phyloP scores from a whole-genome alignment of 805 yeast genomes.

The Zygosaccharomyces siamensis region DNA sequence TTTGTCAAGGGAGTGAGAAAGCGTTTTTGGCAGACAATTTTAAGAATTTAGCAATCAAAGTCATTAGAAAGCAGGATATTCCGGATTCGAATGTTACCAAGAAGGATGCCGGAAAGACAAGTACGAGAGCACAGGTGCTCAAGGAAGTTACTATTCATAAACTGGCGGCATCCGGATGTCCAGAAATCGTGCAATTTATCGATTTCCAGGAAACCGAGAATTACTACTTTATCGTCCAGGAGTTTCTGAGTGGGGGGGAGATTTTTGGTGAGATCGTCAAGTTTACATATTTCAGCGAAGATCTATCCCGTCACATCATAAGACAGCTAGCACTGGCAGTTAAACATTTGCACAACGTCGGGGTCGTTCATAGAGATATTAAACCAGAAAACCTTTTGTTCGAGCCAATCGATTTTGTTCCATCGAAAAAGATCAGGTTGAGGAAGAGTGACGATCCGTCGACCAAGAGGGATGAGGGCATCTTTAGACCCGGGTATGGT shows the following conservation, averaged over 20 bases:
- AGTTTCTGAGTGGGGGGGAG: constrained; percentile 74
- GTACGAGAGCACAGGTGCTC: constrained; percentile 52
- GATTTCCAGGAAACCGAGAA: constrained; percentile 60
- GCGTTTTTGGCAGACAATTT: constrained; percentile 14
- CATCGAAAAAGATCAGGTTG: constrained; percentile 37
- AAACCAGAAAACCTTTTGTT: constrained; percentile 75
- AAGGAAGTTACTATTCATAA: constrained; percentile 76
- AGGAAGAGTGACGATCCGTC: constrained; percentile 65
- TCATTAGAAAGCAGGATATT: constrained; percentile 65
- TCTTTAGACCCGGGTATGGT: constrained; percentile 71
- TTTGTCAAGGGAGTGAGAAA: constrained; percentile 14
- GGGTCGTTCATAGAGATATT: constrained; percentile 78
- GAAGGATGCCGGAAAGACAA: constrained; percentile 20
- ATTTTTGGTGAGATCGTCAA: constrained; percentile 63
- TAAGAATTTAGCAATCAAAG: constrained; percentile 46
- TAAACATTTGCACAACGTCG: constrained; percentile 65
- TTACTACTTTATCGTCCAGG: constrained; percentile 67
- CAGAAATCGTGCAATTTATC: constrained; percentile 58
- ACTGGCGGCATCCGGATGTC: constrained; percentile 44
- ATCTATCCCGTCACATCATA: constrained; percentile 58
- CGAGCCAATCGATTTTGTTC: constrained; percentile 51
- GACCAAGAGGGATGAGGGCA: constrained; percentile 81
- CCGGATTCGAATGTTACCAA: constrained; percentile 42
- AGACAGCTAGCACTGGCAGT: constrained; percentile 61
- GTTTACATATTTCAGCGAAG: constrained; percentile 61